Base-by-base conservation (phyloP, 2,329 filamentous ascomycete genomes). In the Drechslerella dactyloides region DNA sequence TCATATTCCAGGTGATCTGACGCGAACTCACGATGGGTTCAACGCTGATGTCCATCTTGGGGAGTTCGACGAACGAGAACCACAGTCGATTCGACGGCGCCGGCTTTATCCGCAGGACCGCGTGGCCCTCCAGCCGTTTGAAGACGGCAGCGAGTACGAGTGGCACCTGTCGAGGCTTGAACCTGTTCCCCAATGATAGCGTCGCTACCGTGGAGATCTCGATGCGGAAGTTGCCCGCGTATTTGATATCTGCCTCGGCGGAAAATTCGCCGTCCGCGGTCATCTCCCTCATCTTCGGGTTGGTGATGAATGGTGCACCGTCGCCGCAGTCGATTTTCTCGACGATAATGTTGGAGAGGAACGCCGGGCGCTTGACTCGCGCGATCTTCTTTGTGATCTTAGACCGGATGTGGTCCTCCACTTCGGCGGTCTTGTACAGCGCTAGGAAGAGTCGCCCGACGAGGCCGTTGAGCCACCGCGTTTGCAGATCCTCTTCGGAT, bases 361-460 rank as follows among this genome's bases (percentile, higher is more conserved):
- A 96, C 1, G 89, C 88, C 0, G 94, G 94, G 75, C 93, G 93
- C 76, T 96, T 94, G 24, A 96, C 93, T 35, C 94, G 87, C 0
- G 93, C 88, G 62, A 99, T 96, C 82, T 99, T 99, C 81, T 96
- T 97, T 21, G 90, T 92, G 74, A 99, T 89, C 80, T 96, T 97
- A 68, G 87, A 86, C 69, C 89, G 85, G 57, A 99, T 86, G 64
- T 90, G 86, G 50, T 88, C 85, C 78, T 96, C 90, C 15, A 97
- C 81, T 70, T 96, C 88, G 7, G 87, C 83, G 0, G 93, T 97
- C 77, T 89, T 90, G 81, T 97, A 93, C 24, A 97, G 78, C 13
- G 89, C 90, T 11, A 99, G 83, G 76, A 99, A 99, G 23, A 97
- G 79, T 61, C 94, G 86, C 15, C 94, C 93, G 23, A 97, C 83